Evolutionary conservation across 129 eudicot genomes (phyloP), one percentile per base, ranked within the genome.

Genomic region (Tagetes erecta): DNA sequence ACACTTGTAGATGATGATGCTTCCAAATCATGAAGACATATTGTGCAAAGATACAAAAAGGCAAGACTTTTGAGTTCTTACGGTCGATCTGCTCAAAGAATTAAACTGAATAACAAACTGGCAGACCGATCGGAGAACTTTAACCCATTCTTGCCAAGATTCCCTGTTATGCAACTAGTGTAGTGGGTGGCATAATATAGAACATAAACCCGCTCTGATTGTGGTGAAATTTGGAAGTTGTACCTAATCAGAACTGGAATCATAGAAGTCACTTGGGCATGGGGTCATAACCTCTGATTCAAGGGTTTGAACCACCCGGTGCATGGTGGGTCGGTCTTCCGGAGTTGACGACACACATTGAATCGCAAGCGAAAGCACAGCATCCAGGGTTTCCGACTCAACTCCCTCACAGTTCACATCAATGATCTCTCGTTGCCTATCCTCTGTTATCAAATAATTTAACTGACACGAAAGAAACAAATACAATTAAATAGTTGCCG

Each of bases 211-310:
- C 42, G 5, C 75, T 73, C 82, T 63, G 46, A 71, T 81, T 70
- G 68, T 33, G 62, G 70, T 40, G 6, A 34, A 55, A 31, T 31
- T 36, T 35, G 4, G 27, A 55, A 31, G 41, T 36, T 2, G 2
- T 62, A 57, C 73, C 88, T 77, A 93, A 44, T 90, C 99, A 0
- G 97, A 95, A 64, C 63, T 55, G 30, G 99, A 95, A 82, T 95
- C 99, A 47, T 95, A 95, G 74, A 91, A 91, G 83, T 95, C 99
- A 65, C 99, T 95, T 2, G 99, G 97, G 82, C 96, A 91, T 41
- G 99, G 99, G 51, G 99, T 95, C 96, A 84, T 95, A 36, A 95
- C 90, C 83, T 95, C 99, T 4, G 99, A 91, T 84, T 95, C 99
- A 45, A 95, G 92, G 59, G 82, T 80, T 74, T 93, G 98, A 42